phyloP scores from a whole-genome alignment of 306 rosid genomes.

The Cicer bijugum region DNA sequence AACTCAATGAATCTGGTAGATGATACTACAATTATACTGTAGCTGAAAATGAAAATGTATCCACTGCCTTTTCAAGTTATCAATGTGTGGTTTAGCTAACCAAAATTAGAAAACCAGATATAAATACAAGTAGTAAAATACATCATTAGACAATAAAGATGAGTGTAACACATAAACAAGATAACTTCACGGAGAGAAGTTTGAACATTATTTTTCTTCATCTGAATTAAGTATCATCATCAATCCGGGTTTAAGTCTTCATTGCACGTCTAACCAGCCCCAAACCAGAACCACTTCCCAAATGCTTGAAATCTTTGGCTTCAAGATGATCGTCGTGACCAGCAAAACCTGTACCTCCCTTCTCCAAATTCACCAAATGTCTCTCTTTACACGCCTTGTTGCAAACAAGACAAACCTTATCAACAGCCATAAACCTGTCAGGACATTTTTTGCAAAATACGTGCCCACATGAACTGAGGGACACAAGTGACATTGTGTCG shows the following conservation, averaged over 20 bases:
- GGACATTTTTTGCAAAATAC: too few relatives aligned
- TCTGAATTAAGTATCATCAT: neutral
- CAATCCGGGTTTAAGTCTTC: slow-evolving; percentile 60
- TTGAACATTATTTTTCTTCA: slow-evolving; percentile 30
- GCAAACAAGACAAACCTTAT: too few relatives aligned
- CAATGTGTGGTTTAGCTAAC: slow-evolving; percentile 10
- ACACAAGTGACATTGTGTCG: too few relatives aligned
- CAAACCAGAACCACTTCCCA: neutral
- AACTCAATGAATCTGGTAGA: neutral
- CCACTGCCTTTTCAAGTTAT: slow-evolving; percentile 10
- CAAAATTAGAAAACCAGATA: neutral
- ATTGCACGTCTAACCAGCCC: slow-evolving; percentile 90
- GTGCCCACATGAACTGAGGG: too few relatives aligned
- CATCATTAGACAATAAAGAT: neutral
- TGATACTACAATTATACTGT: neutral
- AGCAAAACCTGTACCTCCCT: too few relatives aligned
- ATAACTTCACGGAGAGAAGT: slow-evolving; percentile 31
- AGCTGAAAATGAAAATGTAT: neutral
- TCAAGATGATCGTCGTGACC: too few relatives aligned
- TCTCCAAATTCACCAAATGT: too few relatives aligned
- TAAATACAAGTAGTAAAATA: slow-evolving; percentile 6
- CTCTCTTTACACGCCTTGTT: too few relatives aligned
- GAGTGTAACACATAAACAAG: neutral
- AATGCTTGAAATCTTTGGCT: too few relatives aligned
- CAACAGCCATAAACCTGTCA: too few relatives aligned